These are phyloP conservation scores for Pleurostoma richardsiae DNA, from an alignment of 2,329 filamentous ascomycete genomes.

Conservation along the genomic window DNA sequence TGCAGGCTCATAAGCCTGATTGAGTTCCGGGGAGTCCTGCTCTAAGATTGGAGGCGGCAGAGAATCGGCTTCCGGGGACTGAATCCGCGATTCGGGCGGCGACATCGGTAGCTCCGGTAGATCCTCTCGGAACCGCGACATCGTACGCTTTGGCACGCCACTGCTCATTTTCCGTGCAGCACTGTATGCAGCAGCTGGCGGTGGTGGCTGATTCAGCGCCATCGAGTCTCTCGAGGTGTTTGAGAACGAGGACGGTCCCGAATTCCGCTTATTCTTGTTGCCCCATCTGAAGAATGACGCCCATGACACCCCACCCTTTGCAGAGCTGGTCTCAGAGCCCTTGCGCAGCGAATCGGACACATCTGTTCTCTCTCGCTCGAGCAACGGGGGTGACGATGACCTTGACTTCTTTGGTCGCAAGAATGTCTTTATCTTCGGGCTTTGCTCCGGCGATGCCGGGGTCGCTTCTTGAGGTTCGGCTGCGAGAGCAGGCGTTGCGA, in stretches of 20 bases:
- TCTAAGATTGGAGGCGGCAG: constrained; percentile 17
- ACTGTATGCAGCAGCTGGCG: constrained; percentile 24
- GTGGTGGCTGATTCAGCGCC: constrained; percentile 33
- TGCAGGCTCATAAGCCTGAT: constrained; percentile 4
- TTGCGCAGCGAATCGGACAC: constrained; percentile 47
- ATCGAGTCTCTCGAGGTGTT: constrained; percentile 91
- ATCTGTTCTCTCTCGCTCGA: constrained; percentile 36
- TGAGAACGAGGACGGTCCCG: constrained; percentile 73
- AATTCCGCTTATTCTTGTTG: constrained; percentile 50
- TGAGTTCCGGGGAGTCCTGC: constrained; percentile 11
- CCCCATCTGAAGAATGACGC: constrained; percentile 72
- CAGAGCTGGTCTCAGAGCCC: constrained; percentile 48
- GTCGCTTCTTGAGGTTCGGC: constrained; percentile 11
- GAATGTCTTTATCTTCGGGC: constrained; percentile 27
- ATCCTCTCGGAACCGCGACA: constrained; percentile 90
- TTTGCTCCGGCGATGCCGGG: constrained; percentile 18
- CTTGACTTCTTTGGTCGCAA: constrained; percentile 40
- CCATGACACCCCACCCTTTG: constrained; percentile 48
- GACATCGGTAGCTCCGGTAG: constrained; percentile 81
- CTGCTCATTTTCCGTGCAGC: constrained; percentile 27
- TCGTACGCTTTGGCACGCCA: constrained; percentile 66
- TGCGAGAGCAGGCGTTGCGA: constrained; percentile 16
- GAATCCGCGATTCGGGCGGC: constrained; percentile 76
- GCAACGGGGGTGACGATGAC: constrained; percentile 41
- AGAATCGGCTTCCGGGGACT: constrained; percentile 65